Evolutionary conservation across 768 basidiomycete genomes (phyloP), one percentile per base, ranked within the genome.

Genomic region (Sarcomyxa edulis): DNA sequence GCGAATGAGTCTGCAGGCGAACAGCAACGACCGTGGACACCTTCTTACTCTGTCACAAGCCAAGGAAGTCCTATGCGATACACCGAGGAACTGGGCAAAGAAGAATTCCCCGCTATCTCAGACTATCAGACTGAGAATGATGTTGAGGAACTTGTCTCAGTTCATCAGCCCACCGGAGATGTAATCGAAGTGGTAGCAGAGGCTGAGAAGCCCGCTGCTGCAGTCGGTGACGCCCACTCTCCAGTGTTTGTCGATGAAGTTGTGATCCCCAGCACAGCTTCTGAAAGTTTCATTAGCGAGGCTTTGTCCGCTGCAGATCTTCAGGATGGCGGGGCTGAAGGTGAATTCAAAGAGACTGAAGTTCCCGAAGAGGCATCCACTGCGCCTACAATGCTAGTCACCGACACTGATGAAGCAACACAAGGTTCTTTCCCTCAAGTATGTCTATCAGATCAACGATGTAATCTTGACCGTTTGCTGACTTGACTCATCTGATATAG

Each of bases 1-100:
- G n/a, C n/a, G n/a, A n/a, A 10, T n/a, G 20, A 14, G 19, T 9
- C 6, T 12, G 18, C 10, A 32, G 1, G 12, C 12, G 12, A 15
- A 10, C 19, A 31, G 19, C 5, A 22, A 18, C 43, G 41, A 18
- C 40, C 46, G 21, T 50, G 49, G 52, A 42, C 52, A 15, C 46
- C 52, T 9, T 53, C 52, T 6, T 53, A 53, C 33, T 53, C 52
- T 3, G 52, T 53, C 19, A 44, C 42, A 7, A 41, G 39, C 7
- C 52, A 53, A 40, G 52, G 52, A 29, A 44, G 37, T 15, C 26
- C 43, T 40, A 25, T 38, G 2, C 29, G 39, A 16, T 19, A 32
- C 19, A 45, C 15, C 25, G 25, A 45, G 59, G 55, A n/a, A 48
- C 52, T 22, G 28, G 28, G 21, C 20, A 19, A 21, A 31, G 20